These are phyloP conservation scores for Phaeosphaeriaceae sp. DNA, from an alignment of 2,329 filamentous ascomycete species.

Conservation along the genomic window DNA sequence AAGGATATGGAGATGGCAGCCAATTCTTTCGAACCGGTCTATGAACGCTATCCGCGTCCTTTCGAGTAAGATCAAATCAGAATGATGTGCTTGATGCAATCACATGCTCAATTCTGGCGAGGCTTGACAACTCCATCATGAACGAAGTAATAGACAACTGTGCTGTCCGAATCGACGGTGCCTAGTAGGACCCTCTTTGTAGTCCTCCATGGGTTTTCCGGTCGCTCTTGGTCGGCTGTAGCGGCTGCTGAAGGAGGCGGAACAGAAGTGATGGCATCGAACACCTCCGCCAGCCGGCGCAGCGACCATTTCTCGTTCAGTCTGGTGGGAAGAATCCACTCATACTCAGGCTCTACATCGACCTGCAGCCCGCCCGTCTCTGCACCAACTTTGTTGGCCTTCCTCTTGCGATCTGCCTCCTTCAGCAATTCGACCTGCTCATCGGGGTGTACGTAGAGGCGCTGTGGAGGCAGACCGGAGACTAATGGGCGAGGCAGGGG, in stretches of 20 bases:
- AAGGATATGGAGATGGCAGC: background rate
- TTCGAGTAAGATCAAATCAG: background rate
- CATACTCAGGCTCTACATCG: constrained; percentile 55
- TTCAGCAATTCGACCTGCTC: constrained; percentile 78
- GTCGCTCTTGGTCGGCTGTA: constrained; percentile 7
- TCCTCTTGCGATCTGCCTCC: constrained; percentile 58
- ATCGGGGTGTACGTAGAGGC: constrained; percentile 81
- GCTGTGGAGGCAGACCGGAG: constrained; percentile 74
- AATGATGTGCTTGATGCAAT: background rate
- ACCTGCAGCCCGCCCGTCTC: constrained; percentile 51
- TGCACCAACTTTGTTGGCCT: constrained; percentile 41
- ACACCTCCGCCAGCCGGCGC: constrained; percentile 69
- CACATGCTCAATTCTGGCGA: constrained; percentile 70
- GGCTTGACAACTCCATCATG: constrained; percentile 89
- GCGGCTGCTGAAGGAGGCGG: constrained; percentile 49
- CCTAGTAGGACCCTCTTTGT: constrained; percentile 76
- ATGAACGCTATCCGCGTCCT: background rate
- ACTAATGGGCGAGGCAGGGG: constrained; percentile 68
- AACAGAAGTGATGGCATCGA: constrained; percentile 62
- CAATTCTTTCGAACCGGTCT: background rate
- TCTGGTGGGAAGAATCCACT: constrained; percentile 80
- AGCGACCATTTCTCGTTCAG: constrained; percentile 76
- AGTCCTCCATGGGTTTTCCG: constrained; percentile 51
- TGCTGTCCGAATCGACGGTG: constrained; percentile 80
- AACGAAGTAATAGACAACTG: constrained; percentile 82